These are phyloP conservation scores for Didymosphaeria variabile DNA, from an alignment of 2,329 filamentous ascomycete species.

Conservation along the genomic window DNA sequence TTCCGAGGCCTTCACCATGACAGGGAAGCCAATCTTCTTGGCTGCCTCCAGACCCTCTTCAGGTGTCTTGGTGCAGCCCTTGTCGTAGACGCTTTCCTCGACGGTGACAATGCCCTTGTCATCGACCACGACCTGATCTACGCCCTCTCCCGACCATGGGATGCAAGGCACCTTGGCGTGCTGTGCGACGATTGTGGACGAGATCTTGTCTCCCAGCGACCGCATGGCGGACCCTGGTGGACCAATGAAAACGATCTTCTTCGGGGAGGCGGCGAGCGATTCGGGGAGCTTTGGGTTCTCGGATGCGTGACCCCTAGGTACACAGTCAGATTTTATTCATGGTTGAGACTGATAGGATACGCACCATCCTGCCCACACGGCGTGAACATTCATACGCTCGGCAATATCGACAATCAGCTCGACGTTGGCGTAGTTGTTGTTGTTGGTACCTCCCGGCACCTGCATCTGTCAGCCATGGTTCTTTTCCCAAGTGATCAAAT, in stretches of 20 bases:
- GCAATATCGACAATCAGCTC: constrained; percentile 99
- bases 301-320: constrained; percentile 79
- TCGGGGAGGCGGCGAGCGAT: constrained; percentile 91
- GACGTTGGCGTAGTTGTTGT: constrained; percentile 99
- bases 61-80: constrained; percentile 89
- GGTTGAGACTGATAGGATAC: constrained; percentile 38
- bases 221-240: constrained; percentile 98
- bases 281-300: constrained; percentile 98
- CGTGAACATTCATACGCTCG: constrained; percentile 97
- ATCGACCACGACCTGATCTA: constrained; percentile 82
- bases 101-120: constrained; percentile 90
- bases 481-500: constrained; percentile 6
- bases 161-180: constrained; percentile 97
- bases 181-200: constrained; percentile 98
- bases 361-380: constrained; percentile 98
- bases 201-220: constrained; percentile 99
- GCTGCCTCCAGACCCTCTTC: constrained; percentile 90
- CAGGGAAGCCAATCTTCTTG: constrained; percentile 91
- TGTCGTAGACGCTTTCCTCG: constrained; percentile 81
- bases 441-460: constrained; percentile 98
- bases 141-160: constrained; percentile 97
- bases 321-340: constrained; percentile 25
- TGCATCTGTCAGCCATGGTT: constrained; percentile 43
- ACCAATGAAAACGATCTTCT: constrained; percentile 99
- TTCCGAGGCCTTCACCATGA: constrained; percentile 99